Conservation (phyloP, 352 stramenopile species). For the Phytophthora palmivora region DNA sequence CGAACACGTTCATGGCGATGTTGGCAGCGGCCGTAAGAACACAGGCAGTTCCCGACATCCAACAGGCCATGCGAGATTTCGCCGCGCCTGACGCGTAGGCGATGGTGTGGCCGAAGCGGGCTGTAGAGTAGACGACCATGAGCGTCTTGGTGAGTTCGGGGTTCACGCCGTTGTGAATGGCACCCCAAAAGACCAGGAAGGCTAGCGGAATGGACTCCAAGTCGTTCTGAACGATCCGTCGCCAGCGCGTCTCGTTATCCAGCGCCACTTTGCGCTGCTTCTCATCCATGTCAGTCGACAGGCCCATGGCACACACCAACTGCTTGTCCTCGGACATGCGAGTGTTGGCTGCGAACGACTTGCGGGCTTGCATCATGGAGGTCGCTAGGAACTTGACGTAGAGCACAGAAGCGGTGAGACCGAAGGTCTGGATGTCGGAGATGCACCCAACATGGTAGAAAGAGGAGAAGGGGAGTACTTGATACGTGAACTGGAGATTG, state of each 20-base stretch:
- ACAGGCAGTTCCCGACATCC: conserved; percentile 33
- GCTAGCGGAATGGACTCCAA: conserved; percentile 63
- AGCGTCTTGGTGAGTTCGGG: conserved; percentile 40
- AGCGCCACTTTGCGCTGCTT: conserved; percentile 28
- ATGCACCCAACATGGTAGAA: conserved; percentile 25
- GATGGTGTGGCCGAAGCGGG: conserved; percentile 49
- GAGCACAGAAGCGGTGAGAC: conserved; percentile 39
- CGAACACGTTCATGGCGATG: conserved; percentile 26
- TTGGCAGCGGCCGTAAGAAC: conserved; percentile 31
- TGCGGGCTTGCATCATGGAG: conserved; percentile 55
- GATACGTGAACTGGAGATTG: conserved; percentile 18
- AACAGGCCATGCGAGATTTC: conserved; percentile 36
- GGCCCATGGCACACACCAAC: conserved; percentile 35
- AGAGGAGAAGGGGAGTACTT: not conserved
- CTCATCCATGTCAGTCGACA: conserved; percentile 30
- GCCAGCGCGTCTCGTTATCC: conserved; percentile 53
- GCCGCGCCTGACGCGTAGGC: conserved; percentile 43
- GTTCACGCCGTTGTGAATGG: conserved; percentile 49
- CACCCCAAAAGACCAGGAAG: conserved; percentile 47
- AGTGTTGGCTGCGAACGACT: conserved; percentile 55
- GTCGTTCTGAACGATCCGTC: conserved; percentile 66
- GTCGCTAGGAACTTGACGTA: conserved; percentile 71
- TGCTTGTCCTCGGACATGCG: conserved; percentile 48
- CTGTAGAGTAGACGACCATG: conserved; percentile 48
- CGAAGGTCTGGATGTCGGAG: conserved; percentile 43